Evolutionary conservation across 2,329 filamentous ascomycete genomes (phyloP), one percentile per base, ranked within the genome.

Genomic region (Epichloe scottii): DNA sequence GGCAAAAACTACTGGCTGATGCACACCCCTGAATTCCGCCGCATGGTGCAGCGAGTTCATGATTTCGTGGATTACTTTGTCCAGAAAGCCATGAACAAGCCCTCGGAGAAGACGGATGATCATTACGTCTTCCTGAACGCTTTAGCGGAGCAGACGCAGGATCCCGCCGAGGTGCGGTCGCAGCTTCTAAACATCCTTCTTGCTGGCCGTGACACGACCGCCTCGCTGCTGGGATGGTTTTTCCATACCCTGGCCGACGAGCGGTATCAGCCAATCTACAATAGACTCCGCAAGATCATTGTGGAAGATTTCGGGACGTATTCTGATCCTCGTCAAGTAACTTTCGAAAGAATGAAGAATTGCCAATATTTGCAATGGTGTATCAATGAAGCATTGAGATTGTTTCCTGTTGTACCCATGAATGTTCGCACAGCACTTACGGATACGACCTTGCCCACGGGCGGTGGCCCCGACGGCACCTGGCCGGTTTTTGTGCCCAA

Each of bases 21-120:
- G 2, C 87, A 88, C 63, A 72, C 71, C 54, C 75, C 79, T 51
- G 77, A 83, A 7, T 82, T 87, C 48, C 73, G 76, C 33, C 68
- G 74, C n/a, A 77, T 88, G 63, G 79, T 89, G 60, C 65, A 15
- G n/a, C 21, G 46, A 5, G 51, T 49, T 17, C 46, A 49, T 5
- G 26, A 41, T n/a, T 45, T 49, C 10, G 52, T 46, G 12, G 35
- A 47, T 12, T 41, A 74, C 8, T 89, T 88, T 60, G 76, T 87
- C n/a, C 74, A 79, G 56, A 75, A 74, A n/a, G 86, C 79, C 62
- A 84, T 88, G 15, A 23, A 26, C 7, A 45, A 40, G 3, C 39
- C 42, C 15, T 14, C 34, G 23, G 48, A 71, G 49, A 51, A 51
- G 43, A 34, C 50, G 11, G 49, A 49, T 8, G 42, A 53, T 23